phyloP scores from a whole-genome alignment of 495 filamentous ascomycete species.

The Delitschia confertaspora region DNA sequence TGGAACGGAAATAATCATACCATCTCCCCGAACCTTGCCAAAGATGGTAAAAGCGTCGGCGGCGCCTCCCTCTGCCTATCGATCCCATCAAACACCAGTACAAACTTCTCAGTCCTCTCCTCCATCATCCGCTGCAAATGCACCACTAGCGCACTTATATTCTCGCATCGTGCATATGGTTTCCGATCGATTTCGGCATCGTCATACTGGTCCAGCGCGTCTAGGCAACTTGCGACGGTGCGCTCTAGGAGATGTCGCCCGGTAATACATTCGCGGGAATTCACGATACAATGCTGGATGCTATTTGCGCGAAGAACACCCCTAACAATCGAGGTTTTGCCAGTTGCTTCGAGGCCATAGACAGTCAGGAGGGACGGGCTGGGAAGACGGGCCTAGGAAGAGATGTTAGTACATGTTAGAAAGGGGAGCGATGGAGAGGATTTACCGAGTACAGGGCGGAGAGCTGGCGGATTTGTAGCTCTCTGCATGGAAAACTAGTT shows the following conservation, averaged over 20 bases:
- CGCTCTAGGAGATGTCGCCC: constrained; percentile 76
- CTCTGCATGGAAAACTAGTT: constrained; percentile 31
- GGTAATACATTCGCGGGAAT: constrained; percentile 79
- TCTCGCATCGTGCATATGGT: constrained; percentile 60
- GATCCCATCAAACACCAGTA: constrained; percentile 84
- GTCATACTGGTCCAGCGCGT: constrained; percentile 29
- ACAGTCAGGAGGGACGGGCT: constrained; percentile 57
- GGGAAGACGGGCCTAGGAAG: constrained; percentile 36
- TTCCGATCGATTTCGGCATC: constrained; percentile 34
- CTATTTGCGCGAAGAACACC: constrained; percentile 49
- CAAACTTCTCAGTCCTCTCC: constrained; percentile 48
- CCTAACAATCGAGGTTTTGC: constrained; percentile 65
- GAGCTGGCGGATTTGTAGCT: constrained; percentile 33
- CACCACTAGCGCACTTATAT: constrained; percentile 61
- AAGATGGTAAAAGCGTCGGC: constrained; percentile 69
- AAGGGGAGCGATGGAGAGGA: neutral
- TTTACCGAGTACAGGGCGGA: constrained; percentile 28
- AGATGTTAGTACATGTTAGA: constrained; percentile 4
- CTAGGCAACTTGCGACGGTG: constrained; percentile 38
- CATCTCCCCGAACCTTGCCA: constrained; percentile 68
- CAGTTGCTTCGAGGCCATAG: constrained; percentile 85
- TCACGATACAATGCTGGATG: constrained; percentile 61
- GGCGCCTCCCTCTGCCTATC: constrained; percentile 76
- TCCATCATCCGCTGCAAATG: constrained; percentile 50
- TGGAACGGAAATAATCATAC: constrained; percentile 40